phyloP scores from a whole-genome alignment of 306 rosid genomes.

The Astragalus glycyphyllos region DNA sequence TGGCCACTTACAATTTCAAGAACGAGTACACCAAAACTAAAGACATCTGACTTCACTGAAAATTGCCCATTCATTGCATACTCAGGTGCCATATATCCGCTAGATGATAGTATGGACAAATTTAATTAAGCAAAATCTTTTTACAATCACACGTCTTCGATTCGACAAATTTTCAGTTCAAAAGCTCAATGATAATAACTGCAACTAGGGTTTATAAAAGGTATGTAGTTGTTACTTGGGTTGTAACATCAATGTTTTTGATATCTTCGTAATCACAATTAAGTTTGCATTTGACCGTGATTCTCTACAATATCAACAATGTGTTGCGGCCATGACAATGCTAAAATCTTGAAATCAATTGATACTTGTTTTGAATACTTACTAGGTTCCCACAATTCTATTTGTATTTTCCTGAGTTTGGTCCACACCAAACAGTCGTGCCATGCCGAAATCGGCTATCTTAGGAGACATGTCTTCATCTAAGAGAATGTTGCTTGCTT shows the following conservation, averaged over 20 bases:
- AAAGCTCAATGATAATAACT: not conserved
- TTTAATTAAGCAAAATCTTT: too few species aligned
- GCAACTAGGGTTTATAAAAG: not conserved
- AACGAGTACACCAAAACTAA: slow-evolving; percentile 53
- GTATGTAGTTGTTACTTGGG: too few species aligned
- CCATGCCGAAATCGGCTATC: slow-evolving; percentile 56
- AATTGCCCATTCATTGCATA: slow-evolving; percentile 50
- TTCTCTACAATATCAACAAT: too few species aligned
- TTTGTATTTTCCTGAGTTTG: slow-evolving; percentile 48
- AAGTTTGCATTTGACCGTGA: too few species aligned
- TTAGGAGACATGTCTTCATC: slow-evolving; percentile 50
- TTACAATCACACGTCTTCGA: not conserved
- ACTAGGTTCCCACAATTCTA: slow-evolving; percentile 51
- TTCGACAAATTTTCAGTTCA: not conserved
- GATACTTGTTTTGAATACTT: slow-evolving; percentile 28
- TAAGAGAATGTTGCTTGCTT: slow-evolving; percentile 53
- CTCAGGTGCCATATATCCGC: slow-evolving; percentile 70
- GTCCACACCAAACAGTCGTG: slow-evolving; percentile 40
- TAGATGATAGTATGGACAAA: not conserved
- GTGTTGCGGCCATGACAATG: too few species aligned
- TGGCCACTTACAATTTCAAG: slow-evolving; percentile 58
- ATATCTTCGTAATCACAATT: too few species aligned
- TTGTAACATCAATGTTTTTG: too few species aligned
- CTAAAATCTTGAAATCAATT: too few species aligned
- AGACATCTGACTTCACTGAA: slow-evolving; percentile 55